Percentiles rank a stretch among this genome's conserved stretches.
Conservation (phyloP, 1,284 basidiomycete genomes). For the Melampsora larici-populina region DNA sequence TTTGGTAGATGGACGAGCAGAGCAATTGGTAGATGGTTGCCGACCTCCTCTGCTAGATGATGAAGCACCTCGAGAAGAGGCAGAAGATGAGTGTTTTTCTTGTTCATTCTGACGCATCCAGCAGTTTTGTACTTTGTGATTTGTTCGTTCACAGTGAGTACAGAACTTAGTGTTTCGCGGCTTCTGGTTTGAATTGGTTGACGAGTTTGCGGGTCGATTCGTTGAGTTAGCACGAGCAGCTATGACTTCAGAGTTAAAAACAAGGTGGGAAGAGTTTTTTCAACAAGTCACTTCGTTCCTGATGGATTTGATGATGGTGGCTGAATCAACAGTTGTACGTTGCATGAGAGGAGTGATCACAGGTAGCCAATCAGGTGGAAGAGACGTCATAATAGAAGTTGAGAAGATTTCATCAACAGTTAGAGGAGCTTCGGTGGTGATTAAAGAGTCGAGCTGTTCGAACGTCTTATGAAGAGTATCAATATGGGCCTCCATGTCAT, state of each 20-base stretch:
- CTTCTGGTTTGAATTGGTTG: no score
- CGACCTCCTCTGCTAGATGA: not conserved
- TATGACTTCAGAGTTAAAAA: not conserved
- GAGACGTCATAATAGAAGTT: no score
- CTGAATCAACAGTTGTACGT: no score
- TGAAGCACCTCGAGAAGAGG: not conserved
- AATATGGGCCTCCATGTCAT: not conserved
- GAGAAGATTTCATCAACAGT: no score
- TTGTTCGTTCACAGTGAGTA: not conserved
- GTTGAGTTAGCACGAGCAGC: not conserved
- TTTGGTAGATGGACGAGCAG: not conserved
- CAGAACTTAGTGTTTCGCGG: not conserved
- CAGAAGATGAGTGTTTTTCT: not conserved
- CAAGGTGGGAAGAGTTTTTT: not conserved
- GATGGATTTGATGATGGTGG: no score
- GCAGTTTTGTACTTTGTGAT: conserved; percentile 1
- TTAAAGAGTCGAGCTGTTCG: no score
- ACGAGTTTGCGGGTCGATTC: not conserved
- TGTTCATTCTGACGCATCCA: not conserved
- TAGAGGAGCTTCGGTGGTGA: no score
- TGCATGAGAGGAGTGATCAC: no score
- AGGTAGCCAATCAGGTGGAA: no score
- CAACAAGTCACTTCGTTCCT: not conserved
- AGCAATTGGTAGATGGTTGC: not conserved
- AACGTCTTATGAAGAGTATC: no score